A percentile compares a stretch with the other conserved stretches of the same genome.
Evolutionary conservation across 129 eudicot species (phyloP).

Genomic region (Solidago caesia): DNA sequence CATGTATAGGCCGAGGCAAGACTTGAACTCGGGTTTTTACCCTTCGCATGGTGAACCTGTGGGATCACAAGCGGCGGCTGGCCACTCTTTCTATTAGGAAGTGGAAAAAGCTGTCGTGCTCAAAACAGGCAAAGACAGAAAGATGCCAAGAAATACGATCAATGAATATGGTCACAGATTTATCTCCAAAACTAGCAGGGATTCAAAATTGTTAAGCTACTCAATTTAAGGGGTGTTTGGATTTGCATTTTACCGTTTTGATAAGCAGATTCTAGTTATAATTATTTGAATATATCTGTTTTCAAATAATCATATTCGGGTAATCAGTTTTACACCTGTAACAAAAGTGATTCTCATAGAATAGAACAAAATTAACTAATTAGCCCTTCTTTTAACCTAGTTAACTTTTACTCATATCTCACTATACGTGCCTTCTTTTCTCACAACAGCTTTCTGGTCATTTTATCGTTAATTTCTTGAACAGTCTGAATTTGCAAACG

Average conservation of each 20-base stretch:
- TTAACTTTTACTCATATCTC: background rate
- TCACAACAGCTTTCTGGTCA: background rate
- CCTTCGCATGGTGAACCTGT: too few species aligned
- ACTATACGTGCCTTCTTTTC: background rate
- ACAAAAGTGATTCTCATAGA: too few species aligned
- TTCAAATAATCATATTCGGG: too few species aligned
- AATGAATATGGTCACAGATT: background rate
- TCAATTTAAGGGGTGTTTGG: background rate
- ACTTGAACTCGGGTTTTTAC: too few species aligned
- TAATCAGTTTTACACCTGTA: too few species aligned
- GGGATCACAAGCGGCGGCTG: too few species aligned
- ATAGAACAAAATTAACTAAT: too few species aligned
- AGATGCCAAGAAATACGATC: background rate
- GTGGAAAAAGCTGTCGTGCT: background rate
- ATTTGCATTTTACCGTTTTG: background rate
- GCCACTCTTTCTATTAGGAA: too few species aligned
- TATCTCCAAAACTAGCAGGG: background rate
- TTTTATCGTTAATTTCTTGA: background rate
- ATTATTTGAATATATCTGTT: too few species aligned
- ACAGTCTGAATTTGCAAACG: background rate
- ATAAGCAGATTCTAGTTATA: too few species aligned
- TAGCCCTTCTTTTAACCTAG: too few species aligned
- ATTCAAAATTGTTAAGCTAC: background rate
- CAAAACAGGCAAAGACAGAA: background rate
- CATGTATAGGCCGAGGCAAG: too few species aligned